Conservation (phyloP, 2,329 filamentous ascomycete genomes). For the Drechslera avenae region DNA sequence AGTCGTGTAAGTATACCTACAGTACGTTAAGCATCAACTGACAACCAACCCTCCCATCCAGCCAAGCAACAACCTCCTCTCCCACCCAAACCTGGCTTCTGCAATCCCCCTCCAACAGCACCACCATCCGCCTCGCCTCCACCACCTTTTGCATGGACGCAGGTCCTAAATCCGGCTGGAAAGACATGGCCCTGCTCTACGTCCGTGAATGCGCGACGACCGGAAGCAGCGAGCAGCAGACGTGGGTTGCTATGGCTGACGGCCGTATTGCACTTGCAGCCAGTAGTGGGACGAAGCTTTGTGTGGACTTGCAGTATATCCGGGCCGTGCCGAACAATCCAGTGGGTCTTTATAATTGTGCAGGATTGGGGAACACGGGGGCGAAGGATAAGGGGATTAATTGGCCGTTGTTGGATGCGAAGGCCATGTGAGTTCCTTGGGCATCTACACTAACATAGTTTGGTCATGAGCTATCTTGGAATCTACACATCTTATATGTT, state of each 20-base stretch:
- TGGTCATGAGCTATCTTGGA: no score
- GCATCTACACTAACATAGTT: no score
- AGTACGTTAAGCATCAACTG: no score
- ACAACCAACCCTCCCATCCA: not conserved
- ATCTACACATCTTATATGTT: no score
- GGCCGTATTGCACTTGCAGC: conserved; percentile 30
- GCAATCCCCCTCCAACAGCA: conserved; percentile 23
- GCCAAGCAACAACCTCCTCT: conserved; percentile 31
- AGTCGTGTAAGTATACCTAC: conserved; percentile 29
- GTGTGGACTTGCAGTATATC: conserved; percentile 42
- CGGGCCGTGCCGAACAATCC: conserved; percentile 38
- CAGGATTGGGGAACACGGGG: conserved; percentile 36
- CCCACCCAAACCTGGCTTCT: conserved; percentile 39
- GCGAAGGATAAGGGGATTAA: conserved; percentile 44
- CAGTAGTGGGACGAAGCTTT: conserved; percentile 20
- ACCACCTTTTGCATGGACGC: conserved; percentile 39
- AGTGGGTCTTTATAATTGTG: conserved; percentile 40
- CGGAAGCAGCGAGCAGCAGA: conserved; percentile 25
- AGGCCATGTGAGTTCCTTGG: no score
- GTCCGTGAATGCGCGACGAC: conserved; percentile 29
- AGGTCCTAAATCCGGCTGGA: conserved; percentile 38
- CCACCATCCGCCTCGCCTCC: conserved; percentile 35
- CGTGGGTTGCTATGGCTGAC: conserved; percentile 37
- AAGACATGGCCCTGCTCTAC: conserved; percentile 39
- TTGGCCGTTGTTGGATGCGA: conserved; percentile 30